Conservation (phyloP, 2,329 filamentous ascomycete species). For the Gremmenia infestans region DNA sequence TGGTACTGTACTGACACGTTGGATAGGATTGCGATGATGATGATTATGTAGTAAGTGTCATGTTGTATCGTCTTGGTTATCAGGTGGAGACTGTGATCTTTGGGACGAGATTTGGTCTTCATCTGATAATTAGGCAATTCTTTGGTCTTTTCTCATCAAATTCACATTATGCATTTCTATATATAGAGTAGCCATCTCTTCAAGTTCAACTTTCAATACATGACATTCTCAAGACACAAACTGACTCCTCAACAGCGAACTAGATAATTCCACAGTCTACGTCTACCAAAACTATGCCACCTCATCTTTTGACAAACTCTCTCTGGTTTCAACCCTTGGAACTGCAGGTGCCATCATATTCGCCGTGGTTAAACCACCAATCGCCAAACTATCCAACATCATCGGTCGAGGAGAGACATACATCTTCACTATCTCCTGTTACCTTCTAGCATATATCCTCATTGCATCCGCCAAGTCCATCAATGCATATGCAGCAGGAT, state of each 20-base stretch:
- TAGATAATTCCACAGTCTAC: conserved; percentile 30
- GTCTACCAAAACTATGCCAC: conserved; percentile 32
- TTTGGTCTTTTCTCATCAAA: conserved; percentile 2
- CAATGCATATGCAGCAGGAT: conserved; percentile 46
- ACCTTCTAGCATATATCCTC: conserved; percentile 39
- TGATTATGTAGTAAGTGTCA: conserved; percentile 19
- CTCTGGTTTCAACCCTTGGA: conserved; percentile 27
- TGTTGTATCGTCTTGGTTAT: not conserved
- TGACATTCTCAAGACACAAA: not conserved
- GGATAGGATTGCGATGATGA: conserved; percentile 24
- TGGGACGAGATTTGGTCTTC: too few species aligned
- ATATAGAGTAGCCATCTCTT: not conserved
- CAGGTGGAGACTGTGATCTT: too few species aligned
- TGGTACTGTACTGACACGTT: not conserved
- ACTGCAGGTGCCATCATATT: conserved; percentile 36
- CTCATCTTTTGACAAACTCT: conserved; percentile 31
- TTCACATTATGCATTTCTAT: too few species aligned
- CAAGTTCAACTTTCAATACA: not conserved
- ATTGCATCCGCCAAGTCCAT: conserved; percentile 49
- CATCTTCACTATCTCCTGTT: conserved; percentile 47
- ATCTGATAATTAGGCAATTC: not conserved
- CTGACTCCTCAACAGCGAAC: conserved; percentile 16
- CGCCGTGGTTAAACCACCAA: conserved; percentile 54
- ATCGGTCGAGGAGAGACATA: conserved; percentile 60
- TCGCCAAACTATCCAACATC: conserved; percentile 57